These are phyloP conservation scores for Claviceps cyperi DNA, from an alignment of 2,329 filamentous ascomycete genomes.

Conservation along the genomic window DNA sequence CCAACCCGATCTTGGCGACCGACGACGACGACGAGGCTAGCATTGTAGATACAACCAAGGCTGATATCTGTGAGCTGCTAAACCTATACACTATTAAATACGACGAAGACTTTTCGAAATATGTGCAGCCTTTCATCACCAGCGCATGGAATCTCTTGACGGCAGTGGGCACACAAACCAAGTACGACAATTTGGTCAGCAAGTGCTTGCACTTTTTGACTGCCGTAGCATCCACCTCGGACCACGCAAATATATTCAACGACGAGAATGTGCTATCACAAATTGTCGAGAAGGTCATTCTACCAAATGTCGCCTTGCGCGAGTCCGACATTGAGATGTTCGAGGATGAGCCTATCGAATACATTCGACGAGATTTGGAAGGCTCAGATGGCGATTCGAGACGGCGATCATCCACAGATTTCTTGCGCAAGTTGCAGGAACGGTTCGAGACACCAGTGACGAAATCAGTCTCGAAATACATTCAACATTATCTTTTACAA, in stretches of 20 bases:
- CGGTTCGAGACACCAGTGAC: slow-evolving; percentile 81
- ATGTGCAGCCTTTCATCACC: slow-evolving; percentile 71
- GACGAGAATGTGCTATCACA: slow-evolving; percentile 64
- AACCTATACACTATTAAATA: slow-evolving; percentile 90
- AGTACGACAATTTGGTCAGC: slow-evolving; percentile 89
- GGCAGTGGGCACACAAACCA: slow-evolving; percentile 70
- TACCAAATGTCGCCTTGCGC: slow-evolving; percentile 82
- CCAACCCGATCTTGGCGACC: slow-evolving; percentile 68
- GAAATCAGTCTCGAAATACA: slow-evolving; percentile 72
- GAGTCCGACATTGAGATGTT: slow-evolving; percentile 94
- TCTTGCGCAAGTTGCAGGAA: slow-evolving; percentile 75
- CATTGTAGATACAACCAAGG: slow-evolving; percentile 72
- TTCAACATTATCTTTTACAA: slow-evolving; percentile 72
- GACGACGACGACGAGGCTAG: slow-evolving; percentile 85
- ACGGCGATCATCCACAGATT: slow-evolving; percentile 84
- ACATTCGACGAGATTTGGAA: slow-evolving; percentile 87
- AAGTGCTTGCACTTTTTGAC: slow-evolving; percentile 90
- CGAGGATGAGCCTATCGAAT: slow-evolving; percentile 97
- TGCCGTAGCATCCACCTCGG: slow-evolving; percentile 62
- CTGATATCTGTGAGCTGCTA: slow-evolving; percentile 82
- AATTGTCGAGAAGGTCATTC: slow-evolving; percentile 88
- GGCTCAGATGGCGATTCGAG: slow-evolving; percentile 93
- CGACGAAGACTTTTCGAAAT: slow-evolving; percentile 77
- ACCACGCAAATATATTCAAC: slow-evolving; percentile 77
- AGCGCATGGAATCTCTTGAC: slow-evolving; percentile 88